Evolutionary conservation across 2,329 filamentous ascomycete genomes (phyloP), one percentile per base, ranked within the genome.

Genomic region (Onygenales sp.): DNA sequence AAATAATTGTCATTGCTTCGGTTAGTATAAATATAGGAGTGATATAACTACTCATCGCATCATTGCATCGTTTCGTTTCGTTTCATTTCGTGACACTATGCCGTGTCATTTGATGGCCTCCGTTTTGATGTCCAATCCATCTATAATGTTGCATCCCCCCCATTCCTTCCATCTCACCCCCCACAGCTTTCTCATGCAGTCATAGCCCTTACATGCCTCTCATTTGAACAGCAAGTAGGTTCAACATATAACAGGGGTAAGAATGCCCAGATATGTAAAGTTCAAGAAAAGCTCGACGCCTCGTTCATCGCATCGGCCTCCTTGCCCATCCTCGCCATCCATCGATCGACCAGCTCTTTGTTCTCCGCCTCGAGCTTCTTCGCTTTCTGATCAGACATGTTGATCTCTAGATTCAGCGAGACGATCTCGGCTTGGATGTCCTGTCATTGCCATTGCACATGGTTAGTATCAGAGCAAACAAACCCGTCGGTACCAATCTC

Each of bases 391-490:
- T 94, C 90, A 2, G 86, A 84, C 75, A 96, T 82, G 61, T 93
- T 90, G 43, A 96, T 77, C 69, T 97, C 87, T 59, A 97, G 76
- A 60, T 91, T 91, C 46, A 96, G 73, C 1, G 88, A 85, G 49
- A 95, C 84, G 70, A 95, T 85, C 69, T 98, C 93, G 70, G 96
- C 91, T 72, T 97, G 92, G 51, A 95, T 85, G 63, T 92, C 81
- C 80, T 86, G 62, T 27, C 21, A 27, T 27, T 5, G 21, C 21
- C 21, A 27, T 27, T 3, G 21, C 21, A 27, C 21, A 27, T 27
- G 21, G 4, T 27, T 27, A 27, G 21, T 27, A 27, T 27, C 21
- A 27, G 21, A 27, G 21, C 21, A 17, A 17, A n/a, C 36, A 42
- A 8, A 8, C 11, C 40, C 14, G 40, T 42, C n/a, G 17, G 40